Evolutionary conservation across 192 early-diverging fungal species (phyloP).

Genomic region (Lunasporangiospora selenospora): DNA sequence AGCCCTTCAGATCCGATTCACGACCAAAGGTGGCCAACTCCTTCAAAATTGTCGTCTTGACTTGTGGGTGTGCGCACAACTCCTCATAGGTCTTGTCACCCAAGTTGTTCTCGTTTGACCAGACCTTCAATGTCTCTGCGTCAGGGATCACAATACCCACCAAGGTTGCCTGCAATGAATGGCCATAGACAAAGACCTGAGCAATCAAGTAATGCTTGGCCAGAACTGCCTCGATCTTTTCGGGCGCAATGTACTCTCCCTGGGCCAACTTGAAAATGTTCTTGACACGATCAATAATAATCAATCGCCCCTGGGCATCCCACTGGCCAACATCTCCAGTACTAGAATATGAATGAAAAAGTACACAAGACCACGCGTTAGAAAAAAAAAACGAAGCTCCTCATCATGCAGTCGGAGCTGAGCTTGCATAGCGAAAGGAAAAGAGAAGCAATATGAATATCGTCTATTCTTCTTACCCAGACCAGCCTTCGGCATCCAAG

Average conservation of each 20-base stretch:
- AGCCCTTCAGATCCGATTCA: slow-evolving; percentile 80
- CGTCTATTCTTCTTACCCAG: slow-evolving; percentile 6
- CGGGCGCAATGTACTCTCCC: slow-evolving; percentile 95
- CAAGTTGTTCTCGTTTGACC: slow-evolving; percentile 60
- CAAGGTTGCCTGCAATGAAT: slow-evolving; percentile 82
- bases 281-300: slow-evolving; percentile 87
- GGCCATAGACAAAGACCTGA: slow-evolving; percentile 93
- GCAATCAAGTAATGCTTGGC: slow-evolving; percentile 74
- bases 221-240: slow-evolving; percentile 88
- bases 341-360: neutral
- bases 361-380: neutral
- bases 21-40: slow-evolving; percentile 63
- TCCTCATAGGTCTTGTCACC: slow-evolving; percentile 51
- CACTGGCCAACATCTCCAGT: slow-evolving; percentile 89
- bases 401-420: neutral
- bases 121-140: slow-evolving; percentile 64
- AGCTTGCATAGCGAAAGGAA: neutral
- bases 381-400: slow-evolving; percentile 8
- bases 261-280: slow-evolving; percentile 88
- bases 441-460: neutral
- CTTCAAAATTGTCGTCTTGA: slow-evolving; percentile 64
- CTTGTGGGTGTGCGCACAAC: slow-evolving; percentile 54
- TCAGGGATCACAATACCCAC: slow-evolving; percentile 89
- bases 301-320: slow-evolving; percentile 74
- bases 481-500: slow-evolving; percentile 53